A percentile compares a stretch with the other conserved stretches of the same genome.
Evolutionary conservation across 768 basidiomycete species (phyloP).

Genomic region (Tricholoma hemisulphureum): DNA sequence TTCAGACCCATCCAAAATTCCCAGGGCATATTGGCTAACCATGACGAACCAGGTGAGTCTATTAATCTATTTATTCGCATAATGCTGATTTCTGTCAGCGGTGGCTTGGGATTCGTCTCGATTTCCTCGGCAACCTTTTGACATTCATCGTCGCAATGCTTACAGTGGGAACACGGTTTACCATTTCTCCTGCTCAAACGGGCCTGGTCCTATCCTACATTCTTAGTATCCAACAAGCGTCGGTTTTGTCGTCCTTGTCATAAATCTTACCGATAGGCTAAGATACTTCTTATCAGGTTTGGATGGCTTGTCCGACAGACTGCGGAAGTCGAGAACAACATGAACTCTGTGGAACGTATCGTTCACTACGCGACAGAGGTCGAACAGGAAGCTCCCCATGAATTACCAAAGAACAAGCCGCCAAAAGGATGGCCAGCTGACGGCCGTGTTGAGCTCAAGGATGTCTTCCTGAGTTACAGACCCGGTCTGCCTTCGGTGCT

Average conservation of each 20-base stretch:
- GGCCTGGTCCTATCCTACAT: slow-evolving; percentile 79
- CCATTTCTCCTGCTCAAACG: slow-evolving; percentile 77
- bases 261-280: slow-evolving; percentile 4
- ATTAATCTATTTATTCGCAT: neutral
- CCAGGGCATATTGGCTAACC: slow-evolving; percentile 82
- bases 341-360: slow-evolving; percentile 88
- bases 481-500: slow-evolving; percentile 86
- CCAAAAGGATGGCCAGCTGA: slow-evolving; percentile 68
- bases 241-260: slow-evolving; percentile 12
- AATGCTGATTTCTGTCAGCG: slow-evolving; percentile 37
- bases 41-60: slow-evolving; percentile 68
- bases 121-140: slow-evolving; percentile 70
- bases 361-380: slow-evolving; percentile 77
- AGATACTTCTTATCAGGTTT: slow-evolving; percentile 42
- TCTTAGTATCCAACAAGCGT: slow-evolving; percentile 71
- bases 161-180: slow-evolving; percentile 69
- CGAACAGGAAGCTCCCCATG: slow-evolving; percentile 79
- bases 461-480: slow-evolving; percentile 79
- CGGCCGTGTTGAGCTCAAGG: slow-evolving; percentile 71
- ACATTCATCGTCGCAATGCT: slow-evolving; percentile 81
- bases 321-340: slow-evolving; percentile 89
- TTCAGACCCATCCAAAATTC: slow-evolving; percentile 2
- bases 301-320: slow-evolving; percentile 75
- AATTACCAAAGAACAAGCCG: slow-evolving; percentile 59
- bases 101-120: slow-evolving; percentile 90